Conservation (phyloP, 2,329 filamentous ascomycete species). For the Blumeriella jaapii region DNA sequence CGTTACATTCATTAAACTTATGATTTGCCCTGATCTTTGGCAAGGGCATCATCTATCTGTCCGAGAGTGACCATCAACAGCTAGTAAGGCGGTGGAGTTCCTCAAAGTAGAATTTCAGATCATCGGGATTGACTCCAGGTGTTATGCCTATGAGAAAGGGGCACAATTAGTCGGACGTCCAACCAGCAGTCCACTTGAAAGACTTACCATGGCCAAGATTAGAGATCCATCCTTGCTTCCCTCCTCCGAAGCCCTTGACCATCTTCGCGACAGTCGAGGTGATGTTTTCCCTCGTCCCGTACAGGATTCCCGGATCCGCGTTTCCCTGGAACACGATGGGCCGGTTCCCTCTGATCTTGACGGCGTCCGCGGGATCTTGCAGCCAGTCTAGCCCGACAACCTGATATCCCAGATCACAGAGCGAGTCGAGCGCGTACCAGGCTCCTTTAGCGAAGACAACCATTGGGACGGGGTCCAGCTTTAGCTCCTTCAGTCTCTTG, state of each 20-base stretch:
- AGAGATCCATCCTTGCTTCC: slow-evolving; percentile 89
- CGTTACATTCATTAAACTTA: too few species aligned
- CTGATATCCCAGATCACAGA: slow-evolving; percentile 83
- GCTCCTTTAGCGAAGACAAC: slow-evolving; percentile 97
- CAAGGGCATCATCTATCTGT: not conserved
- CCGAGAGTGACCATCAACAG: slow-evolving; percentile 13
- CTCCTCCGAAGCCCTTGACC: slow-evolving; percentile 70
- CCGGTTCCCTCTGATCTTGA: slow-evolving; percentile 65
- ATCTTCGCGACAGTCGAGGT: slow-evolving; percentile 73
- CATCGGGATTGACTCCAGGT: slow-evolving; percentile 85
- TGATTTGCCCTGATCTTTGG: not conserved
- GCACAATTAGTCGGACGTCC: not conserved
- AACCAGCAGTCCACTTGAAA: not conserved
- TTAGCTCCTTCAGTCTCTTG: slow-evolving; percentile 58
- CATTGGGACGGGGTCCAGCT: slow-evolving; percentile 79
- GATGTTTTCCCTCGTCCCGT: slow-evolving; percentile 73
- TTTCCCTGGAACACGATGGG: slow-evolving; percentile 80
- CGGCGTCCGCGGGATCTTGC: slow-evolving; percentile 75
- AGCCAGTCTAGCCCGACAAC: slow-evolving; percentile 94
- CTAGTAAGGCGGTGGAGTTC: slow-evolving; percentile 68
- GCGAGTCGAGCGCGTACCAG: slow-evolving; percentile 83
- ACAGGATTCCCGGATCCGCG: slow-evolving; percentile 85
- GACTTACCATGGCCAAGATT: slow-evolving; percentile 85
- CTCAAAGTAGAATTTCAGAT: slow-evolving; percentile 86
- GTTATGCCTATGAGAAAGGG: slow-evolving; percentile 58